phyloP scores from a whole-genome alignment of 345 rosid species.

The Gossypium mustelinum region DNA sequence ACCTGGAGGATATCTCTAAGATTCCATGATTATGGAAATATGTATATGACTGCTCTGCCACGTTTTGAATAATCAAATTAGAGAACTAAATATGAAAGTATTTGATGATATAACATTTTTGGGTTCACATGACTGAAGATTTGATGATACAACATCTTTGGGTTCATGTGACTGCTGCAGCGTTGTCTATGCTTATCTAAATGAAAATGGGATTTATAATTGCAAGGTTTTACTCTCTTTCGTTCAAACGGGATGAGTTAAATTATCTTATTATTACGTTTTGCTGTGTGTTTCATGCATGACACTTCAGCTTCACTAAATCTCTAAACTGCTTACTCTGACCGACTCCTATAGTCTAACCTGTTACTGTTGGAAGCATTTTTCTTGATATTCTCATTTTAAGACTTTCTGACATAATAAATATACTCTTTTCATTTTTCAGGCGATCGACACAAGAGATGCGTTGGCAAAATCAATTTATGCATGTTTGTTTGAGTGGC shows the following conservation, averaged over 20 bases:
- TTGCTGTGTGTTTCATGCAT: neutral
- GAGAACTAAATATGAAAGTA: neutral
- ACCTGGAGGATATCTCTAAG: neutral
- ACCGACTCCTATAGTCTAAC: neutral
- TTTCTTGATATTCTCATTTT: slow-evolving; percentile 8
- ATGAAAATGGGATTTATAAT: slow-evolving; percentile 1
- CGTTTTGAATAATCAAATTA: slow-evolving; percentile 2
- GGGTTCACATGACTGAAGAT: neutral
- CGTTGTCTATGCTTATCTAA: neutral
- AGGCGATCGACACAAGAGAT: slow-evolving; percentile 85
- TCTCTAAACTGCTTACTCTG: neutral
- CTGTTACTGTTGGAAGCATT: neutral
- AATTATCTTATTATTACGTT: neutral
- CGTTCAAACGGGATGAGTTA: neutral
- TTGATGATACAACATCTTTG: no score
- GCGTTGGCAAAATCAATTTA: slow-evolving; percentile 95
- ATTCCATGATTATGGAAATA: neutral
- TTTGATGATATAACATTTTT: neutral
- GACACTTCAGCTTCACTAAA: neutral
- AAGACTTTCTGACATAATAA: slow-evolving; percentile 5
- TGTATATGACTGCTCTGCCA: neutral
- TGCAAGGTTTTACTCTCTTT: neutral
- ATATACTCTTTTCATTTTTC: slow-evolving; percentile 24
- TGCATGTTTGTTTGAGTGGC: slow-evolving; percentile 92
- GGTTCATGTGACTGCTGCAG: neutral